These are phyloP conservation scores for Gossypium raimondii DNA, from an alignment of 345 rosid genomes.

Conservation along the genomic window DNA sequence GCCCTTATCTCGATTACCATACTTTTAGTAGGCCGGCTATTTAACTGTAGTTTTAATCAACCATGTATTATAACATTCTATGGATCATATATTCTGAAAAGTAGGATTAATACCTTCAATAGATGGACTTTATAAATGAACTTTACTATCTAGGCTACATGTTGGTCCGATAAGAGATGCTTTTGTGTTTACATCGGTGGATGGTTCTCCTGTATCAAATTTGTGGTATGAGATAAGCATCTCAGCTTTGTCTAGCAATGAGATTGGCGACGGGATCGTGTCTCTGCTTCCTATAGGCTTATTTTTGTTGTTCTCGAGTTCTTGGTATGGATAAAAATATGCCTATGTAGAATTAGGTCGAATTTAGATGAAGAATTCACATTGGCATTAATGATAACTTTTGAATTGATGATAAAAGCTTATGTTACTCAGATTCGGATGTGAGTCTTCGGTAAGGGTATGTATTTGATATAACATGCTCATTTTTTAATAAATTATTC, in stretches of 20 bases:
- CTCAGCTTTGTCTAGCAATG: not conserved
- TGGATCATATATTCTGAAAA: not conserved
- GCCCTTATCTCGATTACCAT: not conserved
- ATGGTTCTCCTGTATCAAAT: not conserved
- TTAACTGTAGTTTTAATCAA: not conserved
- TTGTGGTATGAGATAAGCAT: not conserved
- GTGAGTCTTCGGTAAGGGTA: not conserved
- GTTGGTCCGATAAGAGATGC: not conserved
- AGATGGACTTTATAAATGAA: not conserved
- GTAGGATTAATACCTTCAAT: constrained; percentile 1
- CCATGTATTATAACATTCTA: not conserved
- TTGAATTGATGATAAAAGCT: constrained; percentile 5
- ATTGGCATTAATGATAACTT: not conserved
- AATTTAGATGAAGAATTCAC: not conserved
- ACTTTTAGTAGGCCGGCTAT: not conserved
- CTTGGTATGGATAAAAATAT: not conserved
- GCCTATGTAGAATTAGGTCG: not conserved
- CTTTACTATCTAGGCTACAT: not conserved
- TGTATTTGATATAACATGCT: not conserved
- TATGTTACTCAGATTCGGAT: not conserved
- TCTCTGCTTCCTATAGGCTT: not conserved
- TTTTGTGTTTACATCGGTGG: too few relatives aligned
- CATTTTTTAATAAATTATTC: not conserved
- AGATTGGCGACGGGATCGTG: not conserved
- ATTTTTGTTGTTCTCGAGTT: not conserved